A percentile compares a stretch with the other conserved stretches of the same genome.
Conservation (phyloP, 768 basidiomycete species). For the Pisolithus marmoratus region DNA sequence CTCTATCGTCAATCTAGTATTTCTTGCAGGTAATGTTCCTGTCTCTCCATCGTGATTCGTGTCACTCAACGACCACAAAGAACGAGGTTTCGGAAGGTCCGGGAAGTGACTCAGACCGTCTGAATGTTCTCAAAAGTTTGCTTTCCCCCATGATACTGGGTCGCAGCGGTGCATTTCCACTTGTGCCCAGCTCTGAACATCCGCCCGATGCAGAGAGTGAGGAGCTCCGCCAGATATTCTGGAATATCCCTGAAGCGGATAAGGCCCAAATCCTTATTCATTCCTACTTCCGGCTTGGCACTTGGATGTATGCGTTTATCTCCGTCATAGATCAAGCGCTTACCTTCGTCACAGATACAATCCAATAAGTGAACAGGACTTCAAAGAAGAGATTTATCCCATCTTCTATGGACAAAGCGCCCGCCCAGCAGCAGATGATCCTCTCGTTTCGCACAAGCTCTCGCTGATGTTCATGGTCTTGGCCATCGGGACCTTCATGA, state of each 20-base stretch:
- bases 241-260: conserved; percentile 62
- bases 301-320: conserved; percentile 56
- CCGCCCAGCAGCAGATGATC: conserved; percentile 43
- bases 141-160: conserved; percentile 59
- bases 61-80: conserved; percentile 29
- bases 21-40: conserved; percentile 59
- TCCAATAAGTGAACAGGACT: conserved; percentile 54
- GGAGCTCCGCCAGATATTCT: conserved; percentile 52
- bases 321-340: conserved; percentile 1
- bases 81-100: conserved; percentile 58
- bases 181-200: conserved; percentile 38
- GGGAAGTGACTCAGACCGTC: conserved; percentile 39
- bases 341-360: conserved; percentile 47
- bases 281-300: conserved; percentile 58
- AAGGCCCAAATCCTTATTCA: conserved; percentile 57
- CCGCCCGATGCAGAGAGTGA: conserved; percentile 37
- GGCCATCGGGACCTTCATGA: conserved; percentile 60
- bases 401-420: conserved; percentile 49
- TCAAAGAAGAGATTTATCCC: conserved; percentile 54
- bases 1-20: conserved; percentile 39
- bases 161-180: conserved; percentile 61
- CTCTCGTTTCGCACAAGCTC: conserved; percentile 52
- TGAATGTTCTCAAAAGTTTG: conserved; percentile 45
- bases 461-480: conserved; percentile 62
- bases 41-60: neutral